These are phyloP conservation scores for Fomitopsis pulvina DNA, from an alignment of 768 basidiomycete genomes.

Conservation along the genomic window DNA sequence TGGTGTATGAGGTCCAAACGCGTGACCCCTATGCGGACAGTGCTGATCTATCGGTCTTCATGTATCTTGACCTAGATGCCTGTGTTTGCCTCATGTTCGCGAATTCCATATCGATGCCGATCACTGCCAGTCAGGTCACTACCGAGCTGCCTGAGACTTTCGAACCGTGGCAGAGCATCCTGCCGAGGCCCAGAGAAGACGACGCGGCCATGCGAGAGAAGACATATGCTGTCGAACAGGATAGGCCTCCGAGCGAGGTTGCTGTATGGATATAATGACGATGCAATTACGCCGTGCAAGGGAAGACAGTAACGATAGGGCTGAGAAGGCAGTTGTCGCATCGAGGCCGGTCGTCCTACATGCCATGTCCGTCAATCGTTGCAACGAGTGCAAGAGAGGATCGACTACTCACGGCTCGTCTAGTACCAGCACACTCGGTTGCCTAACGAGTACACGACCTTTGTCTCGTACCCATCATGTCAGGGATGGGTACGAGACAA, in stretches of 20 bases:
- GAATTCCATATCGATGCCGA: too few relatives aligned
- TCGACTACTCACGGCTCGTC: constrained; percentile 29
- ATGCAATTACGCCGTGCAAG: constrained; percentile 28
- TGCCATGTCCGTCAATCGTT: background rate
- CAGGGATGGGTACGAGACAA: too few relatives aligned
- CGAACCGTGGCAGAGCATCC: constrained; percentile 31
- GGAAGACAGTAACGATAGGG: constrained; percentile 25
- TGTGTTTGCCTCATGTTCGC: too few relatives aligned
- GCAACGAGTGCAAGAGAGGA: background rate
- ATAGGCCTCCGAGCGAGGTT: constrained; percentile 41
- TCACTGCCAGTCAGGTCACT: too few relatives aligned
- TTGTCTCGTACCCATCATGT: too few relatives aligned
- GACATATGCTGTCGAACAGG: constrained; percentile 34
- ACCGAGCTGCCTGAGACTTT: constrained; percentile 26
- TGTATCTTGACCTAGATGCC: too few relatives aligned
- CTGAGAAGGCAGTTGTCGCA: constrained; percentile 23
- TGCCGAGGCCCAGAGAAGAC: constrained; percentile 32
- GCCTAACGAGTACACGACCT: constrained; percentile 38
- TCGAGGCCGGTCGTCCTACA: constrained; percentile 12
- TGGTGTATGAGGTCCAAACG: too few relatives aligned
- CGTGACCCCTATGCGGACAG: too few relatives aligned
- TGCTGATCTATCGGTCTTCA: too few relatives aligned
- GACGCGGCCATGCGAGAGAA: constrained; percentile 35
- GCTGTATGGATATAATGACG: constrained; percentile 40
- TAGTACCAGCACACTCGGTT: constrained; percentile 38